Percentiles rank a stretch among this genome's conserved stretches.
phyloP scores from a whole-genome alignment of 176 grass and related monocot genomes.

The Rhynchospora tenuis region DNA sequence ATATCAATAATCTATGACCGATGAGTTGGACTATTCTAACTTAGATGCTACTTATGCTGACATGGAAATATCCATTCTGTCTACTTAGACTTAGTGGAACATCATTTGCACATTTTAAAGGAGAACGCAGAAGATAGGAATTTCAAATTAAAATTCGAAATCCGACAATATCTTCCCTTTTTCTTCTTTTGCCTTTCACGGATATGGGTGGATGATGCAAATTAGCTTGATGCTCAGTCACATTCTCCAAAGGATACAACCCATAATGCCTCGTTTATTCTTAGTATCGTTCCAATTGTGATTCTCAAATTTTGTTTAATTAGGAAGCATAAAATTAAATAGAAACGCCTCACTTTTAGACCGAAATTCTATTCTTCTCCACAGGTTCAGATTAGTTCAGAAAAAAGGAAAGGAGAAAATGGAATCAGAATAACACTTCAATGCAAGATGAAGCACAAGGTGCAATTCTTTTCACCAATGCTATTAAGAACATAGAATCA shows the following conservation, averaged over 20 bases:
- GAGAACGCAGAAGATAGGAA: neutral
- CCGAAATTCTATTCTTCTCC: neutral
- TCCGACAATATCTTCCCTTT: neutral
- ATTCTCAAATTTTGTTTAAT: slow-evolving; percentile 10
- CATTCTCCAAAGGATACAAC: neutral
- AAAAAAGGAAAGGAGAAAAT: neutral
- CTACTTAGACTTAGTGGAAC: neutral
- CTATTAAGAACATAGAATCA: no score
- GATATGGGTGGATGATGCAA: neutral
- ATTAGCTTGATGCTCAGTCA: neutral
- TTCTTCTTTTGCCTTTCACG: neutral
- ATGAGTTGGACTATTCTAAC: neutral
- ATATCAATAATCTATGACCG: neutral
- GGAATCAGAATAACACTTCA: slow-evolving; percentile 18
- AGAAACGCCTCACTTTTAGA: neutral
- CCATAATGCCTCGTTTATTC: neutral
- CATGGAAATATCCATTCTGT: slow-evolving; percentile 2
- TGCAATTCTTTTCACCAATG: neutral
- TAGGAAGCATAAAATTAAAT: neutral
- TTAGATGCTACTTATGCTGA: neutral
- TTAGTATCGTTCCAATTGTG: neutral
- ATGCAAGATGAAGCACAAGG: neutral
- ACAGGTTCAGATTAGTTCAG: neutral
- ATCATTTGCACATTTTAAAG: neutral
- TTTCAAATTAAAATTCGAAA: neutral